These are phyloP conservation scores for Cenchrus americanus DNA, from an alignment of 176 grass and related monocot genomes.

Conservation along the genomic window DNA sequence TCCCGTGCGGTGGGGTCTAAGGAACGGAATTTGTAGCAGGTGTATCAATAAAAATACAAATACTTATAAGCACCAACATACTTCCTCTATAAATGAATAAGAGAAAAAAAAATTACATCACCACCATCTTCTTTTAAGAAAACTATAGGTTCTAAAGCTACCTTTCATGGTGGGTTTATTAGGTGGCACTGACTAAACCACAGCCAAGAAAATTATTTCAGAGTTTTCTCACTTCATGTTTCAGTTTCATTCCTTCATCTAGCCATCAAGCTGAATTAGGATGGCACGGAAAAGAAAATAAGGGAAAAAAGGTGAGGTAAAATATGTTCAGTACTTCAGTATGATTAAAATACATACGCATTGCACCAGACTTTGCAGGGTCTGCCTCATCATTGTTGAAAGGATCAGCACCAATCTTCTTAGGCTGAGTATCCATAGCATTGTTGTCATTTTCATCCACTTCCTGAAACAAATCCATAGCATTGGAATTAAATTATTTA, in stretches of 20 bases:
- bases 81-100: background rate
- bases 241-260: background rate
- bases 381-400: slow-evolving; percentile 80
- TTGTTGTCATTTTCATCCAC: slow-evolving; percentile 51
- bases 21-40: background rate
- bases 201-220: background rate
- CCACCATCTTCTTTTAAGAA: background rate
- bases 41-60: background rate
- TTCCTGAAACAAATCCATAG: slow-evolving; percentile 53
- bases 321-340: slow-evolving; percentile 4
- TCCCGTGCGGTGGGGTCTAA: background rate
- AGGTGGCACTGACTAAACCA: background rate
- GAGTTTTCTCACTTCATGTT: background rate
- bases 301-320: background rate
- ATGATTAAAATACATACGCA: slow-evolving; percentile 62
- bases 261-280: slow-evolving; percentile 14
- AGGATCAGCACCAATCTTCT: slow-evolving; percentile 66
- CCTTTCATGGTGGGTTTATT: background rate
- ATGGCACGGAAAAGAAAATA: slow-evolving; percentile 17
- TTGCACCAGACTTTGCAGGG: slow-evolving; percentile 81
- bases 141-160: background rate
- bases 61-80: background rate
- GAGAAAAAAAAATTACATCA: background rate
- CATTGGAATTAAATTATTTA: slow-evolving; percentile 22
- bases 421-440: slow-evolving; percentile 43